Evolutionary conservation across 2,329 filamentous ascomycete genomes (phyloP), one percentile per base, ranked within the genome.

Genomic region (Chaetomiaceae sp.): DNA sequence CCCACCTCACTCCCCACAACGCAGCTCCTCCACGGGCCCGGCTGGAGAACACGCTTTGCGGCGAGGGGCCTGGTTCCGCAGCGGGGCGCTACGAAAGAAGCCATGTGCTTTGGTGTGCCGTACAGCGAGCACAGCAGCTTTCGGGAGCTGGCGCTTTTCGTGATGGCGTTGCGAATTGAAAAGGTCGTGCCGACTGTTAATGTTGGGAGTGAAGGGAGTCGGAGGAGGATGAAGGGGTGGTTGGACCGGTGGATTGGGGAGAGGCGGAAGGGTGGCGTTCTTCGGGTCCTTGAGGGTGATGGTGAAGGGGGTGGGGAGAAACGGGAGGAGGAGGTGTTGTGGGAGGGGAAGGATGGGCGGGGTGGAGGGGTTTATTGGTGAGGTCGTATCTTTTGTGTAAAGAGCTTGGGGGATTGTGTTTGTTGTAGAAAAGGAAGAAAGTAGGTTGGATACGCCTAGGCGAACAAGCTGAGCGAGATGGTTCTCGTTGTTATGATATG

Each of bases 61-160:
- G 81, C 82, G 62, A 73, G 76, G 7, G 88, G 96, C 54, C 78
- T 99, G 36, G 76, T 83, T 0, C 86, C 90, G 0, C 90, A 96
- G 70, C 80, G 90, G 4, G 94, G 94, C 3, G 91, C 87, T 69
- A 91, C 87, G 3, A 79, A 79, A 43, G 85, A 92, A 62, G 88
- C 88, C 33, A 86, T 87, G 67, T 96, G 90, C 67, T 96, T 95
- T 62, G 91, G 90, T 0, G 94, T 97, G 2, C 94, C 94, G 2
- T 99, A 99, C 67, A 91, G 86, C 47, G 94, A 99, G 72, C 94
- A 99, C 68, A 94, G 88, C 68, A 95, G 89, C 57, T 99, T 99
- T 66, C 79, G 92, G 36, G 94, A 99, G 74, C 71, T 99, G 66
- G 92, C 90, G 0, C 86, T 97, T 80, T 99, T 99, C 66, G 82